Evolutionary conservation across 192 early-diverging fungal genomes (phyloP).

Genomic region (Borealophlyctis nickersoniae): DNA sequence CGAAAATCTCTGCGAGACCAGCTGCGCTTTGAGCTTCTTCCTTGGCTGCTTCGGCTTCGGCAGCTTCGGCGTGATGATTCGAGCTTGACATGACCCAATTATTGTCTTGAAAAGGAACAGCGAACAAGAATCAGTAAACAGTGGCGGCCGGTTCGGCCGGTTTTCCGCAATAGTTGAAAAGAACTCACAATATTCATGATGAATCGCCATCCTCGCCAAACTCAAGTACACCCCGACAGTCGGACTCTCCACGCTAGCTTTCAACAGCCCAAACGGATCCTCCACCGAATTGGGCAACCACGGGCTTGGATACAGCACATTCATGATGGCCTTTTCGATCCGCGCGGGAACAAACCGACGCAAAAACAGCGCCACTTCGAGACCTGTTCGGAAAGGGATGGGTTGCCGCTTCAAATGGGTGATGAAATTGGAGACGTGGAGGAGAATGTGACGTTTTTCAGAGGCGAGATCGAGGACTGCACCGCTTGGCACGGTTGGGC

Average conservation of each 20-base stretch:
- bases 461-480: neutral
- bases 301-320: conserved; percentile 37
- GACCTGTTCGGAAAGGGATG: conserved; percentile 32
- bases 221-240: conserved; percentile 38
- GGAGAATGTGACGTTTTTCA: neutral
- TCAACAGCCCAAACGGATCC: conserved; percentile 17
- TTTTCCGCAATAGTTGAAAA: no score
- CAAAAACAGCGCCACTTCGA: conserved; percentile 26
- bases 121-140: neutral
- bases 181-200: conserved; percentile 28
- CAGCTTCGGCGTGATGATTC: conserved; percentile 32
- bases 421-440: conserved; percentile 15
- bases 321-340: conserved; percentile 38
- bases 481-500: no score
- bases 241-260: conserved; percentile 35
- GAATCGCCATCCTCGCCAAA: conserved; percentile 35
- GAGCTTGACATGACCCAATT: conserved; percentile 36
- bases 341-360: conserved; percentile 34
- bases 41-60: conserved; percentile 10
- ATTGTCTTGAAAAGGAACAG: conserved; percentile 20
- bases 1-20: no score
- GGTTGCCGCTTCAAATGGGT: conserved; percentile 36
- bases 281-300: conserved; percentile 29
- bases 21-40: no score
- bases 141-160: neutral